These are phyloP conservation scores for Carex pumila DNA, from an alignment of 176 grass and related monocot species.

Conservation along the genomic window DNA sequence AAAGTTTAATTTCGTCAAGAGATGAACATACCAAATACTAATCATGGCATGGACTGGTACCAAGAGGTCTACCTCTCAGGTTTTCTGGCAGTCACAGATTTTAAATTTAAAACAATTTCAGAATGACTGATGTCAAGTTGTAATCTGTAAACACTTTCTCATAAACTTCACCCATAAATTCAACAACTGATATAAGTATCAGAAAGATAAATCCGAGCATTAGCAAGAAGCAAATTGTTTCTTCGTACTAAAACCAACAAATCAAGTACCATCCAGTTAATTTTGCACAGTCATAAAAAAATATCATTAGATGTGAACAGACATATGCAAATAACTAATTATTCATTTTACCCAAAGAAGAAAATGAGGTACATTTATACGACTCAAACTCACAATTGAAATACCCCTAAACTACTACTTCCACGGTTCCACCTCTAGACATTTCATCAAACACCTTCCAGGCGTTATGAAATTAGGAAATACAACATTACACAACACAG, in stretches of 20 bases:
- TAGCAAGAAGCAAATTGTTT: background rate
- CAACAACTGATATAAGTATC: background rate
- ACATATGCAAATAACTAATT: background rate
- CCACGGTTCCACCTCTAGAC: background rate
- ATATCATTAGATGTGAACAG: background rate
- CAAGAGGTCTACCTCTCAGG: background rate
- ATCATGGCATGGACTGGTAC: too few species aligned
- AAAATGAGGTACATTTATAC: constrained; percentile 9
- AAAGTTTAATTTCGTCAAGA: background rate
- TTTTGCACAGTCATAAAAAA: background rate
- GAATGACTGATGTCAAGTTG: too few species aligned
- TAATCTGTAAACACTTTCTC: background rate
- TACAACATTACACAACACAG: background rate
- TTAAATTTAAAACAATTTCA: too few species aligned
- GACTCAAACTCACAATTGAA: background rate
- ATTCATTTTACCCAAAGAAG: background rate
- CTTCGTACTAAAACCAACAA: background rate
- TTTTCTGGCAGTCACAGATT: background rate
- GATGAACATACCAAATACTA: background rate
- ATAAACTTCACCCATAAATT: background rate
- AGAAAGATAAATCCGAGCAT: background rate
- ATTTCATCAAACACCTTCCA: constrained; percentile 17
- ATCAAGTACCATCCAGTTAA: background rate
- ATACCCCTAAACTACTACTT: background rate
- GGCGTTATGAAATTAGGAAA: background rate